phyloP scores from a whole-genome alignment of 2,329 filamentous ascomycete genomes.

The Tolypocladium sp. region DNA sequence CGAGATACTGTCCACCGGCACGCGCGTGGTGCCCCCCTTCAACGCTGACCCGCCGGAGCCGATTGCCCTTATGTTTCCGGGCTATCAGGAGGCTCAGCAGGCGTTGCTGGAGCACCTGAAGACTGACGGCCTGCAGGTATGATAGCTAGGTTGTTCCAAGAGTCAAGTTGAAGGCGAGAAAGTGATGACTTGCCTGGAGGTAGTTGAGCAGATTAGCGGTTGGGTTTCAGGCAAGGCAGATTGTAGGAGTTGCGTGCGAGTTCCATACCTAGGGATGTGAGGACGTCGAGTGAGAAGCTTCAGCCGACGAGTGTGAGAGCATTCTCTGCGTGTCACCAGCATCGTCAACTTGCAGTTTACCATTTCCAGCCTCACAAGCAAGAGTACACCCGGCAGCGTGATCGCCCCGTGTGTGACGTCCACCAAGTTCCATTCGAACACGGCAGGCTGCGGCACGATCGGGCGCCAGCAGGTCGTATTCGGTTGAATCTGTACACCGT shows the following conservation, averaged over 20 bases:
- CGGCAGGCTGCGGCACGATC: not conserved
- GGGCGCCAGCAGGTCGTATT: not conserved
- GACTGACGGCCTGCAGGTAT: too few species aligned
- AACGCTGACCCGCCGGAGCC: constrained; percentile 15
- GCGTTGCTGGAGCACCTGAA: too few species aligned
- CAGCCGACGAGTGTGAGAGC: not conserved
- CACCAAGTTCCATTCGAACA: not conserved
- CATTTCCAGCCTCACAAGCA: not conserved
- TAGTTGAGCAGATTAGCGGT: not conserved
- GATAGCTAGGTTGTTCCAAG: too few species aligned
- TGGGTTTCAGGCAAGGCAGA: too few species aligned
- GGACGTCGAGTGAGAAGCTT: not conserved
- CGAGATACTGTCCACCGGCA: constrained; percentile 12
- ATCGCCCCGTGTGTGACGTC: not conserved
- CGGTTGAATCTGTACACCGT: not conserved
- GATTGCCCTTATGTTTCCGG: constrained; percentile 11
- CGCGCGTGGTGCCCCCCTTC: constrained; percentile 18
- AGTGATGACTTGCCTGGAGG: not conserved
- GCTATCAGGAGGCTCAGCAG: constrained; percentile 5
- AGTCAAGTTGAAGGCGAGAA: not conserved
- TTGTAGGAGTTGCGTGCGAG: not conserved
- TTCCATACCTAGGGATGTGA: too few species aligned
- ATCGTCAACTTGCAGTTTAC: not conserved
- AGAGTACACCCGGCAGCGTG: too few species aligned
- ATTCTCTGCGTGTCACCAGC: not conserved